A percentile compares a stretch with the other conserved stretches of the same genome.
phyloP scores from a whole-genome alignment of 129 eudicot species.

The Flaveria ramosissima region DNA sequence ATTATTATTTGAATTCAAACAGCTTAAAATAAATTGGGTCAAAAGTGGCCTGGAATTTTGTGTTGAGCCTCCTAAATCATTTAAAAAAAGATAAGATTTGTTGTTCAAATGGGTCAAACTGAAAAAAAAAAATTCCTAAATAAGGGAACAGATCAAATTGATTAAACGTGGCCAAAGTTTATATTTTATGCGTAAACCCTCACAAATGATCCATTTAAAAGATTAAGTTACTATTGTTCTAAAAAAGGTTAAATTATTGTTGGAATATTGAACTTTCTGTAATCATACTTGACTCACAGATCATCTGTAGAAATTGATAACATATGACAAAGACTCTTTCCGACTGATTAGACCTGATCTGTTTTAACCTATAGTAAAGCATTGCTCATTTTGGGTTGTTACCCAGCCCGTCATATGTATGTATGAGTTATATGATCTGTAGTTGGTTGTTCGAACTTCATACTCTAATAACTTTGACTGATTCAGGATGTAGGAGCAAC shows the following conservation, averaged over 20 bases:
- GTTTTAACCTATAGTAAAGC: no score
- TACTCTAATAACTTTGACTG: neutral
- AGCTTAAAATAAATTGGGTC: neutral
- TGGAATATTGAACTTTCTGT: no score
- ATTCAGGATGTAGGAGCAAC: constrained; percentile 98
- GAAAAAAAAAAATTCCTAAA: neutral
- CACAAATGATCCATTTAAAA: neutral
- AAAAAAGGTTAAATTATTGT: no score
- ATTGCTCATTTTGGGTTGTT: no score
- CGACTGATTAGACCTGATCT: no score
- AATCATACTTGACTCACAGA: no score
- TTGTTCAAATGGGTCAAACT: neutral
- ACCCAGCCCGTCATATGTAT: no score
- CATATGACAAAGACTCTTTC: no score
- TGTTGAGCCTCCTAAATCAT: no score
- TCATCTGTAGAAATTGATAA: no score
- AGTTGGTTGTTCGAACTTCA: neutral
- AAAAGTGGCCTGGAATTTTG: no score
- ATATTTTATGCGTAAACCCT: neutral
- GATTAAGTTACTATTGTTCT: no score
- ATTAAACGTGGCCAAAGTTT: neutral
- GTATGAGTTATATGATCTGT: neutral
- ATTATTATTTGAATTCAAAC: neutral
- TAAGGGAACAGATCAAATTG: neutral
- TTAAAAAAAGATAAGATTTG: neutral